phyloP scores from a whole-genome alignment of 1,284 basidiomycete species.

The Ceratobasidium sp. region DNA sequence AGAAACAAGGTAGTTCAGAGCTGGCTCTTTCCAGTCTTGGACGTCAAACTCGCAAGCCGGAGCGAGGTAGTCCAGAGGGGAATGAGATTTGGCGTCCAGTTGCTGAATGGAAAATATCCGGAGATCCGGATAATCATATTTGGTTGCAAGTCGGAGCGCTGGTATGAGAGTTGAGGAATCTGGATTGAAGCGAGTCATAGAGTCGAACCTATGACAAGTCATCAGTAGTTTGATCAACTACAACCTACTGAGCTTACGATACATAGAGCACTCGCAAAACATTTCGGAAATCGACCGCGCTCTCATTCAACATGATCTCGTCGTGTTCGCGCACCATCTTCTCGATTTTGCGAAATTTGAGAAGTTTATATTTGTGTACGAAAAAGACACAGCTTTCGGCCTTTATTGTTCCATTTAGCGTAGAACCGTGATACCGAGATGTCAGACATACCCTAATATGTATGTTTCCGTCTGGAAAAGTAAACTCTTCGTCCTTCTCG shows the following conservation, averaged over 20 bases:
- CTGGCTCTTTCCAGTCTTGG: not conserved
- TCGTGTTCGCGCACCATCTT: not conserved
- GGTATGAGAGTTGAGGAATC: slow-evolving; percentile 51
- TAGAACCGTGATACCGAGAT: not conserved
- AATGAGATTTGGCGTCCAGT: slow-evolving; percentile 52
- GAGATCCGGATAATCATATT: slow-evolving; percentile 62
- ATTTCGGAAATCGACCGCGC: not conserved
- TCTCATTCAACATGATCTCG: not conserved
- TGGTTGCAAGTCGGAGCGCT: slow-evolving; percentile 48
- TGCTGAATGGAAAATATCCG: slow-evolving; percentile 62
- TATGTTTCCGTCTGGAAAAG: not conserved
- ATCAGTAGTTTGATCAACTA: too few species aligned
- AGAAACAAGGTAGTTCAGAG: slow-evolving; percentile 1
- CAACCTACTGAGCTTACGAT: not conserved
- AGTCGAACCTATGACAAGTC: too few species aligned
- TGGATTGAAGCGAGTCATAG: slow-evolving; percentile 49
- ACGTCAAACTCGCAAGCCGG: slow-evolving; percentile 11
- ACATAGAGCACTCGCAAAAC: not conserved
- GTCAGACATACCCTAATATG: not conserved
- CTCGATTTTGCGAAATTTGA: not conserved
- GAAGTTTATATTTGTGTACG: not conserved
- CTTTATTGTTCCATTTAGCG: too few species aligned
- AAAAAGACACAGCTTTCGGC: not conserved
- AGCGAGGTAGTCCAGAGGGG: not conserved
- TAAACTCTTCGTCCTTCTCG: not conserved